phyloP scores from a whole-genome alignment of 2,329 filamentous ascomycete genomes.

The Trematosphaeria pertusa region DNA sequence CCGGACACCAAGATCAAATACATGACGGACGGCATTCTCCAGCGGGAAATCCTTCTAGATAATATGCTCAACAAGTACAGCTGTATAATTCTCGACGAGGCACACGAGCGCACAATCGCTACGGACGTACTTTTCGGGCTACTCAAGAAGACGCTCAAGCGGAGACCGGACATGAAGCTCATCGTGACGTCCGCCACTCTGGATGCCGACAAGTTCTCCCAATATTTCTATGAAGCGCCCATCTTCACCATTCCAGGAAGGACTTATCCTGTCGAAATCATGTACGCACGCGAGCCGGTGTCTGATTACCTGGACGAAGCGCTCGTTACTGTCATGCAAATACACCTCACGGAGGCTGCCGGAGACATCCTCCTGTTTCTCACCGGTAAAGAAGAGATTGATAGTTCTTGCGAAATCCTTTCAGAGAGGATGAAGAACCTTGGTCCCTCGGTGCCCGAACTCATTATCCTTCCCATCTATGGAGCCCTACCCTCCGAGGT shows the following conservation, averaged over 20 bases:
- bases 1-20: constrained; percentile 94
- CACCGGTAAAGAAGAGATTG: constrained; percentile 97
- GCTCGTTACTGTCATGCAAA: constrained; percentile 97
- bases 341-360: constrained; percentile 88
- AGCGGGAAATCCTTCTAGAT: constrained; percentile 96
- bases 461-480: constrained; percentile 95
- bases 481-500: constrained; percentile 91
- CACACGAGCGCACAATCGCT: constrained; percentile 94
- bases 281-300: constrained; percentile 94
- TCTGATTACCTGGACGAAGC: constrained; percentile 94
- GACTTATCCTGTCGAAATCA: constrained; percentile 93
- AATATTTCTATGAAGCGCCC: constrained; percentile 94
- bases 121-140: constrained; percentile 98
- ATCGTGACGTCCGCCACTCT: constrained; percentile 99
- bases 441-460: constrained; percentile 86
- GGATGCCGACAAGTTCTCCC: constrained; percentile 96
- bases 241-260: constrained; percentile 97
- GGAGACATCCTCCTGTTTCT: constrained; percentile 97
- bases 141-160: constrained; percentile 84
- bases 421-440: constrained; percentile 96
- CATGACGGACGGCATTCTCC: constrained; percentile 99
- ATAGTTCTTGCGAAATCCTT: constrained; percentile 90
- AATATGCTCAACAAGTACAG: constrained; percentile 90
- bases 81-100: constrained; percentile 98
- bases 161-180: constrained; percentile 90